Conservation (phyloP, 345 rosid species). For the Turnera subulata region DNA sequence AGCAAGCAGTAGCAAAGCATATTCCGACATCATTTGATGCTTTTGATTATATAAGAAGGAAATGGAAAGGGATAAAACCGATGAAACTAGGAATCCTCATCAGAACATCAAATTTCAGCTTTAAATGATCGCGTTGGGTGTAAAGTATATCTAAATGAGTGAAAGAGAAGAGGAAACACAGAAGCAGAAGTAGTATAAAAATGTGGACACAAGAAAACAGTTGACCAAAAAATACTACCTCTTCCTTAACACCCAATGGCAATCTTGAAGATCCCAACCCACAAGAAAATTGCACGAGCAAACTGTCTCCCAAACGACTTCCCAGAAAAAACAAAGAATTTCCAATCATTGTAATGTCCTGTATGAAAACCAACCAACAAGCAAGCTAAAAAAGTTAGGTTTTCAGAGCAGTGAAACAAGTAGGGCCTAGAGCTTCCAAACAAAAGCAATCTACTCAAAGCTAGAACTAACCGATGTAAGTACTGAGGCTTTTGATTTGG, state of each 20-base stretch:
- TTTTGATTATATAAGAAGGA: too few species aligned
- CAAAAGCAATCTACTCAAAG: constrained; percentile 14
- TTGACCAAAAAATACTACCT: constrained; percentile 38
- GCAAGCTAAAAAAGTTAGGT: constrained; percentile 11
- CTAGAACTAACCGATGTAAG: constrained; percentile 81
- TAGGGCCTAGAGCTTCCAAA: constrained; percentile 4
- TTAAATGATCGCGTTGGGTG: too few species aligned
- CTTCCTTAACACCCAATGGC: constrained; percentile 70
- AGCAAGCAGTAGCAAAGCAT: constrained; percentile 2
- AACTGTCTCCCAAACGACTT: constrained; percentile 96
- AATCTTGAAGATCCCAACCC: constrained; percentile 58
- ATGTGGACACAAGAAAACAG: too few species aligned
- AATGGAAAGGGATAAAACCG: too few species aligned
- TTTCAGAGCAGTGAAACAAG: constrained; percentile 8
- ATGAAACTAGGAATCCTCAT: too few species aligned
- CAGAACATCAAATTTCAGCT: too few species aligned
- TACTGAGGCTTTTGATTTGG: constrained; percentile 96
- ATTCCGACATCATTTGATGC: not conserved
- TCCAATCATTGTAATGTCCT: constrained; percentile 85
- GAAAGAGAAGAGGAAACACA: too few species aligned
- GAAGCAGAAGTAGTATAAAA: too few species aligned
- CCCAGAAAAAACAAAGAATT: constrained; percentile 79
- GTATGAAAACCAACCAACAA: constrained; percentile 26
- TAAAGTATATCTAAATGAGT: too few species aligned
- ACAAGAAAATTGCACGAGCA: constrained; percentile 80